phyloP scores from a whole-genome alignment of 2,329 filamentous ascomycete genomes.

The Trichoderma koningii region DNA sequence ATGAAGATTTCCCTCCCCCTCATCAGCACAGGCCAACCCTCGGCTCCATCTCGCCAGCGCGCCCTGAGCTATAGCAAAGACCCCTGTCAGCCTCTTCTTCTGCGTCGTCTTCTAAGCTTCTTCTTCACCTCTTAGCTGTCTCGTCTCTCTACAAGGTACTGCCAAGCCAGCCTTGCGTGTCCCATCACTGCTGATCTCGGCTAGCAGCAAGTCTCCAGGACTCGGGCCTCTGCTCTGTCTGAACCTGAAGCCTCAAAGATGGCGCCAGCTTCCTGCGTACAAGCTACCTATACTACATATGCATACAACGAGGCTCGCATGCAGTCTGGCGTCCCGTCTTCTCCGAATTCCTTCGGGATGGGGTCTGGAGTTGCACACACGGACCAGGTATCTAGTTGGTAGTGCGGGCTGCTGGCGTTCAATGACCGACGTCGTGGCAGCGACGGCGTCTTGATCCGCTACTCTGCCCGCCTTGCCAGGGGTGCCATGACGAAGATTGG shows the following conservation, averaged over 20 bases:
- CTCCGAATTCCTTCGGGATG: neutral
- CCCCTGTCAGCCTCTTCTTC: neutral
- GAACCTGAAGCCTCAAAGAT: neutral
- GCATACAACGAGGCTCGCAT: no score
- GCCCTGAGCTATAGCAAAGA: neutral
- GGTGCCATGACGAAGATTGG: neutral
- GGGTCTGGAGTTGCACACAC: neutral
- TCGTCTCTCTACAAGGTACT: neutral
- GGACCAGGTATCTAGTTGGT: neutral
- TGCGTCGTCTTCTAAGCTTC: neutral
- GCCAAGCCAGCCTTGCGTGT: constrained; percentile 1
- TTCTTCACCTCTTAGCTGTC: constrained; percentile 3
- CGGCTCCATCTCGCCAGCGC: constrained; percentile 6
- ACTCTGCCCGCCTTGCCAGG: neutral
- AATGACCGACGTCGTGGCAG: constrained; percentile 5
- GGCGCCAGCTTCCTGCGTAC: no score
- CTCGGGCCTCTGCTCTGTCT: neutral
- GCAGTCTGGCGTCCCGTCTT: no score
- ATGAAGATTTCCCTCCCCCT: neutral
- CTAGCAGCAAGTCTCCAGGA: neutral
- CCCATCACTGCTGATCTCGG: constrained; percentile 19
- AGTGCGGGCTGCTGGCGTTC: constrained; percentile 6
- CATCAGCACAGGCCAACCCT: neutral
- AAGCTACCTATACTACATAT: no score
- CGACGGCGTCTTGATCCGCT: neutral